These are phyloP conservation scores for Boletus rufocinnamomeus DNA, from an alignment of 768 basidiomycete genomes.

Conservation along the genomic window DNA sequence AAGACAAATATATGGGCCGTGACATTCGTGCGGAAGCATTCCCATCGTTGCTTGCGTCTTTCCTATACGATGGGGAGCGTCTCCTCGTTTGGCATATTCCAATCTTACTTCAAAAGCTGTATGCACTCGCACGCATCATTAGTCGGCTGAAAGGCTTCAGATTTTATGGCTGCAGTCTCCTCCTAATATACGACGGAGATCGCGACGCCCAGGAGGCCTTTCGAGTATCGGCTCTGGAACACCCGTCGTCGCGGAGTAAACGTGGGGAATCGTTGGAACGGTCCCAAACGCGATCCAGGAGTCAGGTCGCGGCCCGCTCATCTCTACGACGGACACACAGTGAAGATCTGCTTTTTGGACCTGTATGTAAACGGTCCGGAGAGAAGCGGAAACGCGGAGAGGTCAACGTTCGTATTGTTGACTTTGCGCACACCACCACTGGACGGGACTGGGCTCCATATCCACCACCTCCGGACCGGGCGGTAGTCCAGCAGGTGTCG, in stretches of 20 bases:
- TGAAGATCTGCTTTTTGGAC: conserved; percentile 74
- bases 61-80: conserved; percentile 81
- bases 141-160: conserved; percentile 90
- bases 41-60: conserved; percentile 74
- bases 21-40: conserved; percentile 88
- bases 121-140: conserved; percentile 90
- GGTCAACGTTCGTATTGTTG: conserved; percentile 93
- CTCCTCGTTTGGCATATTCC: conserved; percentile 93
- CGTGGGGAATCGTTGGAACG: conserved; percentile 80
- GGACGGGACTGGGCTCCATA: conserved; percentile 85
- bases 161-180: conserved; percentile 96
- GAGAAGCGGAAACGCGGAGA: conserved; percentile 84
- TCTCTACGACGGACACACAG: conserved; percentile 73
- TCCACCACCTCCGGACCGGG: conserved; percentile 47
- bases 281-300: conserved; percentile 42
- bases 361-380: conserved; percentile 60
- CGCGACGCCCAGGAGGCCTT: conserved; percentile 80
- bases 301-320: conserved; percentile 43
- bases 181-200: conserved; percentile 98
- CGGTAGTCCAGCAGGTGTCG: conserved; percentile 46
- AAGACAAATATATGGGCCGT: conserved; percentile 96
- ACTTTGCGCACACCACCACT: conserved; percentile 98
- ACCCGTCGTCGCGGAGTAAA: conserved; percentile 65
- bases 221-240: conserved; percentile 59
- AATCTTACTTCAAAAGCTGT: conserved; percentile 84